Evolutionary conservation across 2,329 filamentous ascomycete species (phyloP).

Genomic region (Hawksworthiomyces lignivorus): DNA sequence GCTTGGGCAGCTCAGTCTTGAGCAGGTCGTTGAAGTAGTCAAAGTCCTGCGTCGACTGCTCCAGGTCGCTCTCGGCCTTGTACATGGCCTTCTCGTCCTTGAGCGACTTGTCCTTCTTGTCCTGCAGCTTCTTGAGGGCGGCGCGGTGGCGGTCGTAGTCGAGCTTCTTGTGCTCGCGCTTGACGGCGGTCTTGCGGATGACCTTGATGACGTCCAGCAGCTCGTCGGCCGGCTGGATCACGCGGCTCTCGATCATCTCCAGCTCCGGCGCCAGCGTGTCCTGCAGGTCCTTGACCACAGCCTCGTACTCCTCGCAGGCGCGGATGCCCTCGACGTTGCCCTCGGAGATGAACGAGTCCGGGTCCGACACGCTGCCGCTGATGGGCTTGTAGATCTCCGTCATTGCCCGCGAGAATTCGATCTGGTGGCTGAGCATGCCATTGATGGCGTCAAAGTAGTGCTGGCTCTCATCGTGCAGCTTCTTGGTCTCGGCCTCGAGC

Average conservation of each 20-base stretch:
- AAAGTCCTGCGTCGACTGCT: conserved; percentile 88
- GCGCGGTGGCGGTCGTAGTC: conserved; percentile 87
- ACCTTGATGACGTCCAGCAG: conserved; percentile 91
- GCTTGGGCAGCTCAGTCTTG: conserved; percentile 88
- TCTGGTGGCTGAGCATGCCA: conserved; percentile 94
- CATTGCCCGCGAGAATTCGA: conserved; percentile 95
- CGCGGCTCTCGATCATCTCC: conserved; percentile 90
- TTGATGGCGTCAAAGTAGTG: conserved; percentile 99
- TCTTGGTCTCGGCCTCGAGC: conserved; percentile 92
- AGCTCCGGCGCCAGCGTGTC: conserved; percentile 83
- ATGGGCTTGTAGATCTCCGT: conserved; percentile 98
- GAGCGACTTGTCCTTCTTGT: conserved; percentile 91
- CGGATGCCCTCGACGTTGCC: conserved; percentile 89
- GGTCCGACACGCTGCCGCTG: conserved; percentile 89
- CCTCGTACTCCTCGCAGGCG: conserved; percentile 94
- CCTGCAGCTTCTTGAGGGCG: conserved; percentile 85
- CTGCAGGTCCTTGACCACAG: conserved; percentile 81
- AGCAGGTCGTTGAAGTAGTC: conserved; percentile 97
- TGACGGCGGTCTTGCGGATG: conserved; percentile 78
- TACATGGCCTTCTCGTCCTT: conserved; percentile 98
- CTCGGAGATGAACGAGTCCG: conserved; percentile 70
- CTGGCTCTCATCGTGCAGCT: conserved; percentile 90
- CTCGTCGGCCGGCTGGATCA: conserved; percentile 89
- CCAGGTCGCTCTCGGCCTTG: conserved; percentile 87
- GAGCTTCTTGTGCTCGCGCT: conserved; percentile 95